phyloP scores from a whole-genome alignment of 306 rosid genomes.

The Lathyrus oleraceus region DNA sequence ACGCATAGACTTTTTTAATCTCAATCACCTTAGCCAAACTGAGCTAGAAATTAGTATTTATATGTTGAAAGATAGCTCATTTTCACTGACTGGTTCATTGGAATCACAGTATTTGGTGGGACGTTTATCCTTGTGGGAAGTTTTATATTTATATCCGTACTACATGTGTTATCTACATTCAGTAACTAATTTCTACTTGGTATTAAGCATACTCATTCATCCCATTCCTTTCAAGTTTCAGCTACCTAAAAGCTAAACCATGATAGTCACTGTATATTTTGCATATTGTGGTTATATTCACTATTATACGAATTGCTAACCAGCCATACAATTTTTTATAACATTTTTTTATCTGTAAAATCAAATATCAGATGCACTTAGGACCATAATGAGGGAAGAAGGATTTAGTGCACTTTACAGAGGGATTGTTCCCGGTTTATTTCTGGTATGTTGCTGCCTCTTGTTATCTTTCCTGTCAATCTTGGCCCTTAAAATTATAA shows the following conservation, averaged over 20 bases:
- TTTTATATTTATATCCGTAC: constrained; percentile 1
- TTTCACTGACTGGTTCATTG: constrained; percentile 22
- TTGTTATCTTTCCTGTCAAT: constrained; percentile 26
- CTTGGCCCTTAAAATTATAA: constrained; percentile 15
- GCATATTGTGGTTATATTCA: constrained; percentile 18
- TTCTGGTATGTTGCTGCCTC: constrained; percentile 67
- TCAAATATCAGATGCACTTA: constrained; percentile 80
- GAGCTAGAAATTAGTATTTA: constrained; percentile 20
- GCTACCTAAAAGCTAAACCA: background rate
- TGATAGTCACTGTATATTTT: constrained; percentile 21
- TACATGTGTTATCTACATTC: background rate
- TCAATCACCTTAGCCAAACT: constrained; percentile 24
- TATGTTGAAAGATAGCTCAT: background rate
- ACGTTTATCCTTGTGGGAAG: background rate
- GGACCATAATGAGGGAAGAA: constrained; percentile 86
- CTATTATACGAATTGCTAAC: constrained; percentile 25
- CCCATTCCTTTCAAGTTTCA: constrained; percentile 14
- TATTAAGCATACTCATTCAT: constrained; percentile 19
- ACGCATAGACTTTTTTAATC: constrained; percentile 8
- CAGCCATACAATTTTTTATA: constrained; percentile 22
- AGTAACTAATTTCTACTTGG: constrained; percentile 9
- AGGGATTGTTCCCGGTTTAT: constrained; percentile 84
- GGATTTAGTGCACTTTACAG: constrained; percentile 78
- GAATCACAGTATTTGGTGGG: constrained; percentile 1
- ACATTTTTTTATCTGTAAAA: constrained; percentile 28